Evolutionary conservation across 768 basidiomycete species (phyloP), one percentile per base, ranked within the genome.

Genomic region (Lactarius hatsudake): DNA sequence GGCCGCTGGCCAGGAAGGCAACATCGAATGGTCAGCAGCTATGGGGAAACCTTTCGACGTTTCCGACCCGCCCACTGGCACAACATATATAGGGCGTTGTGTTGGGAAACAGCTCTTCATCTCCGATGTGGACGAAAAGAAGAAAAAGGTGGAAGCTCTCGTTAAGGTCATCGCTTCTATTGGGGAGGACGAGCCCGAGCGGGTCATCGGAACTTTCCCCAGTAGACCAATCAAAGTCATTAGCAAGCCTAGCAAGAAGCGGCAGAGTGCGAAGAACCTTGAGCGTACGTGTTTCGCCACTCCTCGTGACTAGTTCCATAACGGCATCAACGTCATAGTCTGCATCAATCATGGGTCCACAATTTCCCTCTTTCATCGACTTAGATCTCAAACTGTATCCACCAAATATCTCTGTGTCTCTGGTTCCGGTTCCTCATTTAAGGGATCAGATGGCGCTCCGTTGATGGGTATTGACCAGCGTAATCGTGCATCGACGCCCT

Each of bases 161-260:
- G 94, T 98, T 71, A 93, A 89, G 78, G 89, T 95, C 76, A 88
- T 86, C 71, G 91, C 93, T 43, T 87, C 89, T 9, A 84, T 86
- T 18, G 86, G 87, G 59, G 91, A 93, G 60, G 89, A 92, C 67
- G 89, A 91, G 74, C 86, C 87, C 65, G 91, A 94, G 74, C 85
- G 89, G 45, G 82, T 94, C 42, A 87, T 98, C 71, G 96, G 96
- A 26, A 84, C 86, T 23, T 98, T 98, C 80, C 89, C 92, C 54
- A 93, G 92, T 71, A 89, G 91, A 56, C 88, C 95, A n/a, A 98
- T 98, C 82, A 96, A 95, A 77, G 93, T 98, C 73, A 98, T 98
- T 79, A 94, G 91, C 79, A 98, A 98, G 77, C 96, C 96, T 5
- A 94, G 92, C 80, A 97, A 98, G 83, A 97, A 97, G 84, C 84